A percentile compares a stretch with the other conserved stretches of the same genome.
phyloP scores from a whole-genome alignment of 2,329 filamentous ascomycete genomes.

The Sporothrix brasiliensis region DNA sequence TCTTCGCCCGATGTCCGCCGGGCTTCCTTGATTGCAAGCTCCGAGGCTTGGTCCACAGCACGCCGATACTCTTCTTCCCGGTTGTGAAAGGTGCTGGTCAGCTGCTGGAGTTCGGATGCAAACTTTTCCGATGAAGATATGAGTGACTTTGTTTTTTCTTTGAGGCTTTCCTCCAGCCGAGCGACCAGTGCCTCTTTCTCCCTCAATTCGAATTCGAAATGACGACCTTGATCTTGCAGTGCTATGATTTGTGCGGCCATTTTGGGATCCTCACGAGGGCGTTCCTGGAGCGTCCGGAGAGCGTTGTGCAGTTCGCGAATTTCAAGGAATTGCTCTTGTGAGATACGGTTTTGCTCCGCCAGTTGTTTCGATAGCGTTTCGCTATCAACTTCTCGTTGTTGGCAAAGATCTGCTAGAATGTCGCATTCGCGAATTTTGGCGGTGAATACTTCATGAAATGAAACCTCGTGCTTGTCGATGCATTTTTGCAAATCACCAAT shows the following conservation, averaged over 20 bases:
- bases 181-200: slow-evolving; percentile 26
- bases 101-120: slow-evolving; percentile 15
- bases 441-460: slow-evolving; percentile 1
- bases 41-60: slow-evolving; percentile 22
- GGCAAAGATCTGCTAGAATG: slow-evolving; percentile 19
- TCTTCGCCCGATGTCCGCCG: slow-evolving; percentile 27
- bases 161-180: slow-evolving; percentile 29
- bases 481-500: not conserved
- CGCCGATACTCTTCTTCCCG: slow-evolving; percentile 32
- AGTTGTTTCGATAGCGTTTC: slow-evolving; percentile 14
- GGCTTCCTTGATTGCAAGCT: slow-evolving; percentile 29
- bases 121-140: slow-evolving; percentile 19
- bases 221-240: slow-evolving; percentile 12
- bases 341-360: not conserved
- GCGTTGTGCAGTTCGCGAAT: not conserved
- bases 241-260: slow-evolving; percentile 2
- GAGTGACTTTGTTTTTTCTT: slow-evolving; percentile 16
- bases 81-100: slow-evolving; percentile 20
- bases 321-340: slow-evolving; percentile 1
- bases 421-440: slow-evolving; percentile 9
- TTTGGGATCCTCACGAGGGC: slow-evolving; percentile 8
- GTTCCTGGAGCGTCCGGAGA: slow-evolving; percentile 20
- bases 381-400: slow-evolving; percentile 27
- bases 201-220: slow-evolving; percentile 24
- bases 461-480: not conserved